phyloP scores from a whole-genome alignment of 805 yeast genomes.

The Torulaspora indica region DNA sequence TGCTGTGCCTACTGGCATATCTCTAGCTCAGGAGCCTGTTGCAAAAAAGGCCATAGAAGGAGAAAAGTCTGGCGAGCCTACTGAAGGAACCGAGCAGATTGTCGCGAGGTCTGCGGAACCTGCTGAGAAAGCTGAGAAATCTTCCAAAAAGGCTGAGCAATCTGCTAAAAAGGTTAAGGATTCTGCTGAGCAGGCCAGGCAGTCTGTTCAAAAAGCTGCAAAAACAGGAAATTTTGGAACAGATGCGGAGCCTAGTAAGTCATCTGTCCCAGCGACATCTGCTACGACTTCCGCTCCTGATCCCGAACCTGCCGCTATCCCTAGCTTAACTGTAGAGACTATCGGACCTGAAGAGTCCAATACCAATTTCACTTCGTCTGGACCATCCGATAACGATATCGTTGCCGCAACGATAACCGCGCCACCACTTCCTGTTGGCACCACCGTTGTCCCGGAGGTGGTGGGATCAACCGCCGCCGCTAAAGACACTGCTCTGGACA shows the following conservation, averaged over 20 bases:
- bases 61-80: too few species aligned
- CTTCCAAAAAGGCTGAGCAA: too few species aligned
- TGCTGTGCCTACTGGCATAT: background rate
- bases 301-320: slow-evolving; percentile 18
- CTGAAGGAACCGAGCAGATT: too few species aligned
- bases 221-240: background rate
- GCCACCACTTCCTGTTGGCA: background rate
- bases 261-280: background rate
- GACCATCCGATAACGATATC: background rate
- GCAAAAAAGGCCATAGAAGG: too few species aligned
- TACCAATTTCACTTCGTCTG: slow-evolving; percentile 6
- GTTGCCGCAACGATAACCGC: slow-evolving; percentile 2
- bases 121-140: slow-evolving; percentile 1
- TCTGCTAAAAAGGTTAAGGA: too few species aligned
- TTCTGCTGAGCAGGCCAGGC: too few species aligned
- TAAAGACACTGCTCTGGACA: slow-evolving; percentile 5
- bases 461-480: slow-evolving; percentile 38
- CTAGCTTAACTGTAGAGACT: slow-evolving; percentile 6
- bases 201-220: too few species aligned
- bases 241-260: background rate
- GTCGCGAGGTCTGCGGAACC: too few species aligned
- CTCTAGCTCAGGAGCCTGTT: background rate
- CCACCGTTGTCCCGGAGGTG: slow-evolving; percentile 41
- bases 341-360: slow-evolving; percentile 19
- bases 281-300: slow-evolving; percentile 15